Conservation (phyloP, 352 stramenopile genomes). For the Pythium sp. region DNA sequence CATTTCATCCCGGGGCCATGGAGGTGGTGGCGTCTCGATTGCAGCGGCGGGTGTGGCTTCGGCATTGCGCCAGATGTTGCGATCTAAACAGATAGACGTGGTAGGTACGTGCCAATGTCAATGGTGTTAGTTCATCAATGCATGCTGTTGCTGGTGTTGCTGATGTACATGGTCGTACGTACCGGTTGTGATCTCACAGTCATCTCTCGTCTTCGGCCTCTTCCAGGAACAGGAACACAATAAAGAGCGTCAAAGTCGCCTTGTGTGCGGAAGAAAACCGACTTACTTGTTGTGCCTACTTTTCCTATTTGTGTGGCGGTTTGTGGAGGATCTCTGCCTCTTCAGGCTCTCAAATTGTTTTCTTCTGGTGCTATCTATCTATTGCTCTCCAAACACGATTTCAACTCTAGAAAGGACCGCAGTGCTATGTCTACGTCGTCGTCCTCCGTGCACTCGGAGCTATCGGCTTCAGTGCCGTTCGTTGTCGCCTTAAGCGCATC, state of each 20-base stretch:
- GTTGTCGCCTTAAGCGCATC: background rate
- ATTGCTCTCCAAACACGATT: background rate
- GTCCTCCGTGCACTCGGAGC: background rate
- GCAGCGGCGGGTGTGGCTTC: slow-evolving; percentile 6
- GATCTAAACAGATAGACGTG: background rate
- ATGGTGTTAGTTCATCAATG: background rate
- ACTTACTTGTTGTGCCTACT: too few relatives aligned
- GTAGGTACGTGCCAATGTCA: background rate
- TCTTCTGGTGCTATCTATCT: too few relatives aligned
- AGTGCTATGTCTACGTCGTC: background rate
- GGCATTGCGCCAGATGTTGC: background rate
- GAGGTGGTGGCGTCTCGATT: background rate
- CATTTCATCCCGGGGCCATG: background rate
- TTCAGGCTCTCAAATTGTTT: too few relatives aligned
- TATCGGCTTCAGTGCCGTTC: background rate
- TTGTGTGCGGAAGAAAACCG: background rate
- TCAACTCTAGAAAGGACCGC: too few relatives aligned
- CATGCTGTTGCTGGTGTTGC: background rate
- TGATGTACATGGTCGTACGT: background rate
- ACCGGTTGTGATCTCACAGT: slow-evolving; percentile 2
- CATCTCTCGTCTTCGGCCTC: background rate
- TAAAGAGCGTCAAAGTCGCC: background rate
- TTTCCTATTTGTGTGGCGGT: too few relatives aligned
- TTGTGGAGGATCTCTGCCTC: too few relatives aligned
- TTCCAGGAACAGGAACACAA: background rate